Conservation (phyloP, 345 rosid genomes). For the Melastoma malabathricum region DNA sequence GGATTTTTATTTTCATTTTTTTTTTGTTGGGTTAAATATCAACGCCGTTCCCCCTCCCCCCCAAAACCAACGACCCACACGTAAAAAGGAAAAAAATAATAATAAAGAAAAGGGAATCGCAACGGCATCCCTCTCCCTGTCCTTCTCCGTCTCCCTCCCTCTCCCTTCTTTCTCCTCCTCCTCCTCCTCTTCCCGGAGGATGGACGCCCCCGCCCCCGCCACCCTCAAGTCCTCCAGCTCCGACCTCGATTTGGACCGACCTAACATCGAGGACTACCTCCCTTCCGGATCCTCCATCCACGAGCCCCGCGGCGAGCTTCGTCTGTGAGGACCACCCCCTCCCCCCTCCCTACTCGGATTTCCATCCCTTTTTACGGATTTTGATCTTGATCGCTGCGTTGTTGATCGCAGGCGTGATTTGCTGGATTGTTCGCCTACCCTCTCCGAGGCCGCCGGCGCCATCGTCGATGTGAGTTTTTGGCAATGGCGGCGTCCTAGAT, state of each 20-base stretch:
- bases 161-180: too few relatives aligned
- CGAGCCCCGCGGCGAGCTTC: slow-evolving; percentile 76
- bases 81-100: too few relatives aligned
- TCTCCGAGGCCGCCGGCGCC: slow-evolving; percentile 97
- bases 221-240: slow-evolving; percentile 49
- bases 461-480: slow-evolving; percentile 63
- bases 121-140: neutral
- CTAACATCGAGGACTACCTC: slow-evolving; percentile 89
- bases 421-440: slow-evolving; percentile 79
- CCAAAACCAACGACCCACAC: too few relatives aligned
- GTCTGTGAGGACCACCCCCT: slow-evolving; percentile 32
- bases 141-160: slow-evolving; percentile 3
- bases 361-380: neutral
- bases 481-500: too few relatives aligned
- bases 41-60: too few relatives aligned
- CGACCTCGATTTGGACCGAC: slow-evolving; percentile 76
- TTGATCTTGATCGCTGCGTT: neutral
- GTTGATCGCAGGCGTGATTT: slow-evolving; percentile 50
- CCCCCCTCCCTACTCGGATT: neutral
- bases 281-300: slow-evolving; percentile 81
- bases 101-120: too few relatives aligned
- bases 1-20: too few relatives aligned
- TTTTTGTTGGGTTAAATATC: too few relatives aligned
- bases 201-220: neutral
- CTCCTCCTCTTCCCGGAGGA: neutral